Evolutionary conservation across 352 stramenopile genomes (phyloP).

Genomic region (Thraustotheca clavata): DNA sequence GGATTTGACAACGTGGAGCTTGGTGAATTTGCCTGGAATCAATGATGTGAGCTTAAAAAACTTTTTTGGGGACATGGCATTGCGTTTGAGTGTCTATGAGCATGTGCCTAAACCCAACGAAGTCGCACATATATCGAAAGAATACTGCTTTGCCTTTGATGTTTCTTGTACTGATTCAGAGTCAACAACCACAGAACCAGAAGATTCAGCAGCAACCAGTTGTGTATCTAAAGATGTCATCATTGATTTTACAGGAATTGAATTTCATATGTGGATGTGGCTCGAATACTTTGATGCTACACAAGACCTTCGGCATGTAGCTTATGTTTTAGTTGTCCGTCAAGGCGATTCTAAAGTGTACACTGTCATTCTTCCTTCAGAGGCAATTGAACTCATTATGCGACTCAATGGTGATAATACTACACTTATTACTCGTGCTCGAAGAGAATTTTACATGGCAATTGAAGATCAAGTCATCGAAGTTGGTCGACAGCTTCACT

Average conservation of each 20-base stretch:
- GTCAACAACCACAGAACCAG: background rate
- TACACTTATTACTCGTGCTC: constrained; percentile 30
- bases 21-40: constrained; percentile 36
- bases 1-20: constrained; percentile 38
- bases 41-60: constrained; percentile 35
- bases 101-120: constrained; percentile 26
- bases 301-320: constrained; percentile 49
- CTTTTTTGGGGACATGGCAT: constrained; percentile 28
- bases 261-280: constrained; percentile 58
- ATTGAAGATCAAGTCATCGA: constrained; percentile 47
- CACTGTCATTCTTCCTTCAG: constrained; percentile 2
- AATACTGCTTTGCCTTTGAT: constrained; percentile 18
- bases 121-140: background rate
- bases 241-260: constrained; percentile 15
- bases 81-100: constrained; percentile 39
- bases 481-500: constrained; percentile 33
- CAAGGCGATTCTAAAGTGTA: constrained; percentile 23
- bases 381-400: constrained; percentile 28
- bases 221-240: background rate
- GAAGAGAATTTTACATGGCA: constrained; percentile 54
- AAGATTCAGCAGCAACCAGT: background rate
- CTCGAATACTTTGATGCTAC: constrained; percentile 54
- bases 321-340: constrained; percentile 48
- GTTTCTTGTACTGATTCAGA: background rate
- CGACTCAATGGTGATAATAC: background rate